phyloP scores from a whole-genome alignment of 2,329 filamentous ascomycete species.

The Cladosporium sp. region DNA sequence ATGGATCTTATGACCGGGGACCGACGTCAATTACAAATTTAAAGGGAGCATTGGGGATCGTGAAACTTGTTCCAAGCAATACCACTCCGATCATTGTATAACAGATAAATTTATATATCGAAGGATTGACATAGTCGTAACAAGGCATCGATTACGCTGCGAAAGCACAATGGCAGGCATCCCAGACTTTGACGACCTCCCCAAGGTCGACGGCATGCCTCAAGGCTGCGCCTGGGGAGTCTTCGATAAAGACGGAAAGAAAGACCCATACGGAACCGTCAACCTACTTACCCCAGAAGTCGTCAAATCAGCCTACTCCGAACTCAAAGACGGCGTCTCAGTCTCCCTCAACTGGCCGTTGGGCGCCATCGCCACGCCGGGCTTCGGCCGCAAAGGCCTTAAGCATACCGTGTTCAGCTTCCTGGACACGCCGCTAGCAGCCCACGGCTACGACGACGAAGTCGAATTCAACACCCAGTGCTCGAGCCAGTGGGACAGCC shows the following conservation, averaged over 20 bases:
- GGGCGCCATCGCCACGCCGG: conserved; percentile 31
- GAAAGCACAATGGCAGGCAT: conserved; percentile 20
- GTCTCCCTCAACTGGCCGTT: conserved; percentile 38
- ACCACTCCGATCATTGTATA: too few relatives aligned
- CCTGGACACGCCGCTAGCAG: conserved; percentile 28
- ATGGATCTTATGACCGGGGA: too few relatives aligned
- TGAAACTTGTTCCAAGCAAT: too few relatives aligned
- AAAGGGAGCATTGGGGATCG: too few relatives aligned
- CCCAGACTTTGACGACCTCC: conserved; percentile 38
- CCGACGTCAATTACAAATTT: too few relatives aligned
- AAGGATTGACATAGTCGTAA: too few relatives aligned
- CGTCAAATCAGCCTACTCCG: conserved; percentile 36
- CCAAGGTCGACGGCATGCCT: conserved; percentile 36
- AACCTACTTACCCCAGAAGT: conserved; percentile 42
- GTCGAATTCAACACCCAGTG: conserved; percentile 43
- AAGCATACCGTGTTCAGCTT: conserved; percentile 32
- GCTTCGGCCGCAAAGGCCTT: conserved; percentile 30
- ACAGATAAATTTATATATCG: too few relatives aligned
- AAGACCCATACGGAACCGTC: conserved; percentile 39
- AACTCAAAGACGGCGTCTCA: conserved; percentile 37
- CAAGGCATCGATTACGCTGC: too few relatives aligned
- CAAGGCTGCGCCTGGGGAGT: conserved; percentile 39
- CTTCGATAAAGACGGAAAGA: conserved; percentile 39
- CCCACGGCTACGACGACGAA: conserved; percentile 40
- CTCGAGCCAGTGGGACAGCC: conserved; percentile 42